These are phyloP conservation scores for Xylariaceae sp. DNA, from an alignment of 2,329 filamentous ascomycete species.

Conservation along the genomic window DNA sequence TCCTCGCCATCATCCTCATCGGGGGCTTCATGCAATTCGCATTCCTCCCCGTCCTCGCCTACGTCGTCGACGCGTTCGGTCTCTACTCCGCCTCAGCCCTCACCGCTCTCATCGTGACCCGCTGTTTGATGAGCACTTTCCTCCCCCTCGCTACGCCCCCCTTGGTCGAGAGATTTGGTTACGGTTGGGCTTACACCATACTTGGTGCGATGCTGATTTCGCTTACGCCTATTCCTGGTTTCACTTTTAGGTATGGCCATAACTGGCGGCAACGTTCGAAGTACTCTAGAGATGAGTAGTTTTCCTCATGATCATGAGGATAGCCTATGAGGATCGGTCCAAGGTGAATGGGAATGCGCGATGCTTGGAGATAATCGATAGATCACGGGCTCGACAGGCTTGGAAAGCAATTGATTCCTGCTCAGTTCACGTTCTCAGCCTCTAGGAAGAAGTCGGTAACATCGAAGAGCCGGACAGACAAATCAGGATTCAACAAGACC, in stretches of 20 bases:
- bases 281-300: constrained; percentile 41
- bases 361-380: too few species aligned
- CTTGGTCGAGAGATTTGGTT: constrained; percentile 45
- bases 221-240: constrained; percentile 47
- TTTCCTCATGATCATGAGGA: too few species aligned
- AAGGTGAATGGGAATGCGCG: too few species aligned
- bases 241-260: constrained; percentile 48
- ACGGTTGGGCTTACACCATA: constrained; percentile 47
- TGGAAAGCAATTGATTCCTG: too few species aligned
- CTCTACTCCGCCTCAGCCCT: constrained; percentile 54
- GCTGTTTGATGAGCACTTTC: constrained; percentile 55
- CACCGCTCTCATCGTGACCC: constrained; percentile 52
- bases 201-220: constrained; percentile 39
- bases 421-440: too few species aligned
- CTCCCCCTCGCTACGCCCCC: constrained; percentile 49
- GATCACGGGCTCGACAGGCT: too few species aligned
- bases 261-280: constrained; percentile 48
- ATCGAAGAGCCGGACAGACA: too few species aligned
- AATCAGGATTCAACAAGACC: too few species aligned
- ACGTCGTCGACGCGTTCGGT: constrained; percentile 55
- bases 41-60: constrained; percentile 49
- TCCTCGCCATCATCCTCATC: constrained; percentile 41
- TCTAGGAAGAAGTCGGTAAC: too few species aligned
- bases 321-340: too few species aligned
- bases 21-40: constrained; percentile 44